These are phyloP conservation scores for Sanghuangporus sanghuang DNA, from an alignment of 1,284 basidiomycete genomes.

Conservation along the genomic window DNA sequence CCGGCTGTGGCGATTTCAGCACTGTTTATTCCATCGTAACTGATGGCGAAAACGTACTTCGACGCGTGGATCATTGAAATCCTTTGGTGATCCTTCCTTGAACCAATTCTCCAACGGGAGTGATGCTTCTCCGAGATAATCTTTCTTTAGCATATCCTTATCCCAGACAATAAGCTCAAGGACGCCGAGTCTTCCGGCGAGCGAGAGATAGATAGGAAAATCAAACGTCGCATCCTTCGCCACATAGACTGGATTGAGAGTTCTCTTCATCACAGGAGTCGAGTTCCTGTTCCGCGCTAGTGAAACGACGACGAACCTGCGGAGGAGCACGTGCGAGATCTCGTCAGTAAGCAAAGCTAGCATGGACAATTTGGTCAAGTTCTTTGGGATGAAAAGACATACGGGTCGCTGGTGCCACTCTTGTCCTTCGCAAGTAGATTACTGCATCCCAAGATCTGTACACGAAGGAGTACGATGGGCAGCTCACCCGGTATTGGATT, in stretches of 20 bases:
- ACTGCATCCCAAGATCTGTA: constrained; percentile 62
- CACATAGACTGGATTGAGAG: constrained; percentile 70
- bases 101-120: constrained; percentile 83
- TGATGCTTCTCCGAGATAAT: constrained; percentile 88
- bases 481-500: constrained; percentile 54
- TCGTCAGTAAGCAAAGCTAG: not conserved
- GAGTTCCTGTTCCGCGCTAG: constrained; percentile 62
- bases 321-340: not conserved
- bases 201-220: constrained; percentile 74
- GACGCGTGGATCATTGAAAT: constrained; percentile 55
- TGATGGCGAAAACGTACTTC: constrained; percentile 36
- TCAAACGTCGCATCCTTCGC: constrained; percentile 81
- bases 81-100: constrained; percentile 36
- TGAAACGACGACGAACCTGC: constrained; percentile 69
- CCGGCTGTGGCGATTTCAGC: constrained; percentile 35
- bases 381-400: constrained; percentile 26
- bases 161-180: constrained; percentile 92
- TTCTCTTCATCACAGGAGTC: constrained; percentile 79
- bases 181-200: constrained; percentile 68
- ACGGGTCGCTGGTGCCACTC: constrained; percentile 72
- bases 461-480: constrained; percentile 58
- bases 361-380: not conserved
- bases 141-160: constrained; percentile 84
- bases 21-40: not conserved
- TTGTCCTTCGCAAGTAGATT: constrained; percentile 59